A percentile compares a stretch with the other conserved stretches of the same genome.
These are phyloP conservation scores for Wickerhamomyces sp. DNA, from an alignment of 1,139 yeast genomes.

Conservation along the genomic window DNA sequence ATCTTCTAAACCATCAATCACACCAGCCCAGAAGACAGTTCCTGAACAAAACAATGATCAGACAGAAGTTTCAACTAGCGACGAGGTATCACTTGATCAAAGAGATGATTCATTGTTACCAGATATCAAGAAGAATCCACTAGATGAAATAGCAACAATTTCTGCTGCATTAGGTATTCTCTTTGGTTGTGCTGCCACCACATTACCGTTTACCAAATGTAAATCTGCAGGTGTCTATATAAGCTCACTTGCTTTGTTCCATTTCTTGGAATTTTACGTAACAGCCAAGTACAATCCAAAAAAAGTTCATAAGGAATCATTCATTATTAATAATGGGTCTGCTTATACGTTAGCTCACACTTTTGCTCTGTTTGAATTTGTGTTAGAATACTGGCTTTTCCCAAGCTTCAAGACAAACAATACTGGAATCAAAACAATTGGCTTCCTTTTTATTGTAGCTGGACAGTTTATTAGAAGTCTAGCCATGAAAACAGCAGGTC, in stretches of 20 bases:
- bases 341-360: slow-evolving; percentile 62
- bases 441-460: slow-evolving; percentile 39
- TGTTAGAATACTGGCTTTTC: slow-evolving; percentile 33
- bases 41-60: background rate
- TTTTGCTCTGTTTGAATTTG: slow-evolving; percentile 45
- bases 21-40: background rate
- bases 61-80: background rate
- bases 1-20: background rate
- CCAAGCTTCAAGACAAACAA: slow-evolving; percentile 29
- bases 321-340: slow-evolving; percentile 67
- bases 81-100: background rate
- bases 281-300: slow-evolving; percentile 71
- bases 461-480: slow-evolving; percentile 70
- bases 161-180: slow-evolving; percentile 35
- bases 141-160: slow-evolving; percentile 32
- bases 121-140: slow-evolving; percentile 27
- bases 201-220: background rate
- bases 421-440: slow-evolving; percentile 31
- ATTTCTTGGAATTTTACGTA: slow-evolving; percentile 71
- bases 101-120: slow-evolving; percentile 16
- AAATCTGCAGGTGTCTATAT: slow-evolving; percentile 36
- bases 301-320: slow-evolving; percentile 70
- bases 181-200: slow-evolving; percentile 31
- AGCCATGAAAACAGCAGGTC: slow-evolving; percentile 87
- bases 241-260: slow-evolving; percentile 56